Evolutionary conservation across 345 rosid species (phyloP).

Genomic region (Hibiscus mutabilis): DNA sequence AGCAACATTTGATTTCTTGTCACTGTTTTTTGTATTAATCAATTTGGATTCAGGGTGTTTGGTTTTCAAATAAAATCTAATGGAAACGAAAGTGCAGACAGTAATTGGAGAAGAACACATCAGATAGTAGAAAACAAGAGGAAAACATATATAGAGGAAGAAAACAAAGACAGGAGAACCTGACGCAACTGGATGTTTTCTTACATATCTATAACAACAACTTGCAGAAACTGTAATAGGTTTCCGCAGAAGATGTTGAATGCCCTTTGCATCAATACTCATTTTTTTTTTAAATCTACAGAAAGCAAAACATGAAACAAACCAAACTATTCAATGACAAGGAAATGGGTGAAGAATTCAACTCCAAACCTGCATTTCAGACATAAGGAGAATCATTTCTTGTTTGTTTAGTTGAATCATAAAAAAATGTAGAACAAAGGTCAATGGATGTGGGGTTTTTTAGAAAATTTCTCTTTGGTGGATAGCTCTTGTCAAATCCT

Average conservation of each 20-base stretch:
- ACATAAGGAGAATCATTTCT: not conserved
- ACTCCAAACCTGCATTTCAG: not conserved
- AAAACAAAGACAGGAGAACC: slow-evolving; percentile 23
- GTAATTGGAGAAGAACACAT: slow-evolving; percentile 42
- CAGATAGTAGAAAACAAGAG: slow-evolving; percentile 47
- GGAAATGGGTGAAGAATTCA: not conserved
- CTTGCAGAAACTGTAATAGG: slow-evolving; percentile 30
- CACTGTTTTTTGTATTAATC: slow-evolving; percentile 14
- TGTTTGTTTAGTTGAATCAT: not conserved
- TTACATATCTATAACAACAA: slow-evolving; percentile 22
- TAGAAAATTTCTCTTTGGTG: slow-evolving; percentile 22
- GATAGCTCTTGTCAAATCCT: slow-evolving; percentile 26
- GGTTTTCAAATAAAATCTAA: slow-evolving; percentile 20
- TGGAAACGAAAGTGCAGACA: slow-evolving; percentile 23
- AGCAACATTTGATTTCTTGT: slow-evolving; percentile 1
- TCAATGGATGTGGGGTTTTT: slow-evolving; percentile 5
- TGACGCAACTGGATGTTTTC: slow-evolving; percentile 44
- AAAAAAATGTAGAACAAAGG: slow-evolving; percentile 6
- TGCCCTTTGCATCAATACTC: slow-evolving; percentile 43
- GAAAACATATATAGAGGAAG: slow-evolving; percentile 41
- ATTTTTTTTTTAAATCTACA: slow-evolving; percentile 21
- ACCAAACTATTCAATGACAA: not conserved
- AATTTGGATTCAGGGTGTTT: slow-evolving; percentile 1
- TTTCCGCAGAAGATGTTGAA: slow-evolving; percentile 32
- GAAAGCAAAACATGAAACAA: not conserved